These are phyloP conservation scores for Rhynchosporium secalis DNA, from an alignment of 2,329 filamentous ascomycete species.

Conservation along the genomic window DNA sequence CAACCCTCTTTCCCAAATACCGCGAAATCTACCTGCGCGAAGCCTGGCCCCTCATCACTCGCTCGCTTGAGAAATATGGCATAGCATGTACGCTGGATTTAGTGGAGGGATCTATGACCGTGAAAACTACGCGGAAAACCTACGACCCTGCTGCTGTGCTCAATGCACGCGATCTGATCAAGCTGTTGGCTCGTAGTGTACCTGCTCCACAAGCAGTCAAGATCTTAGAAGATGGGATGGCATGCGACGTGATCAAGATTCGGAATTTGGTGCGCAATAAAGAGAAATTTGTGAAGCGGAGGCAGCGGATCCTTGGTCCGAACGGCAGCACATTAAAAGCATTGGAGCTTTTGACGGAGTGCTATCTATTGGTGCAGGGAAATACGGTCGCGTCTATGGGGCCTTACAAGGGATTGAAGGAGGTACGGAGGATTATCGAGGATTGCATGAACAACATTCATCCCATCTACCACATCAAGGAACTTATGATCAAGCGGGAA, in stretches of 20 bases:
- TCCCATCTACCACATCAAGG: slow-evolving; percentile 89
- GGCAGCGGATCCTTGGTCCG: slow-evolving; percentile 89
- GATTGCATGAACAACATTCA: slow-evolving; percentile 97
- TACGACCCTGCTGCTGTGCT: slow-evolving; percentile 91
- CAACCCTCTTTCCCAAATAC: slow-evolving; percentile 89
- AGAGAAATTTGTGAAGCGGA: slow-evolving; percentile 90
- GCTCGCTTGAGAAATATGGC: slow-evolving; percentile 80
- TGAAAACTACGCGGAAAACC: slow-evolving; percentile 90
- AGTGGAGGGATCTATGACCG: slow-evolving; percentile 94
- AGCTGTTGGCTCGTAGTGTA: slow-evolving; percentile 85
- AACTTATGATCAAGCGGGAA: slow-evolving; percentile 91
- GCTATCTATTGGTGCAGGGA: slow-evolving; percentile 93
- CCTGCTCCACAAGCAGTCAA: slow-evolving; percentile 91
- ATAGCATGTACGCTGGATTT: slow-evolving; percentile 92
- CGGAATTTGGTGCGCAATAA: slow-evolving; percentile 87
- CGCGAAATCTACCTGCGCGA: slow-evolving; percentile 91
- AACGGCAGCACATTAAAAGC: slow-evolving; percentile 92
- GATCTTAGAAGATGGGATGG: slow-evolving; percentile 88
- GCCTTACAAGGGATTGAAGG: slow-evolving; percentile 88
- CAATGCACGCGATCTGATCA: slow-evolving; percentile 92
- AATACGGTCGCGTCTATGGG: slow-evolving; percentile 95
- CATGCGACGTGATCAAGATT: slow-evolving; percentile 96
- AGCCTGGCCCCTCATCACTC: slow-evolving; percentile 88
- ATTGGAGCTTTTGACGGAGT: slow-evolving; percentile 84
- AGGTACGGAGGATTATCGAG: slow-evolving; percentile 83